phyloP scores from a whole-genome alignment of 2,329 filamentous ascomycete genomes.

The Ophiocordyceps camponoti-rufipedis region DNA sequence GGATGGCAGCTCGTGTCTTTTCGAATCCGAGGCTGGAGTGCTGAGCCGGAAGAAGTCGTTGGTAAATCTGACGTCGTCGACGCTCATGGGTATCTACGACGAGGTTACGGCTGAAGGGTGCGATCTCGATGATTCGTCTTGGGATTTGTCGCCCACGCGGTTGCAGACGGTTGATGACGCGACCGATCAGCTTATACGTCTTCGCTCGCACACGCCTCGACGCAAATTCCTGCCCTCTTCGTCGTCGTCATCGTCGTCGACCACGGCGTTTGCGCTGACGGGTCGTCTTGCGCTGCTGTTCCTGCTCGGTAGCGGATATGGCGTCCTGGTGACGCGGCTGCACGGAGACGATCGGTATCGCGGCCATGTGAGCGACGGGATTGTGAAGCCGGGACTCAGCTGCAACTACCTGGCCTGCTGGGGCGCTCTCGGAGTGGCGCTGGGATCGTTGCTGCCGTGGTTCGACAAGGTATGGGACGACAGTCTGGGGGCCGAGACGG shows the following conservation, averaged over 20 bases:
- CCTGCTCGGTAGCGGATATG: conserved; percentile 65
- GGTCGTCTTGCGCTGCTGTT: conserved; percentile 43
- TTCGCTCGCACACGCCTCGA: conserved; percentile 15
- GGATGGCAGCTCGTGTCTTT: conserved; percentile 18
- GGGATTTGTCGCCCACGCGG: conserved; percentile 60
- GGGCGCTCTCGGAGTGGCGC: conserved; percentile 58
- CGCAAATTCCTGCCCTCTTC: conserved; percentile 11
- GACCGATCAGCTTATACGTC: conserved; percentile 24
- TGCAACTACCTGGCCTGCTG: conserved; percentile 63
- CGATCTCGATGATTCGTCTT: conserved; percentile 46
- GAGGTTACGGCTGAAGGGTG: conserved; percentile 33
- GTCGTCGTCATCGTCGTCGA: conserved; percentile 19
- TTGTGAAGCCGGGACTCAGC: conserved; percentile 23
- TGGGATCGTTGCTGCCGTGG: conserved; percentile 71
- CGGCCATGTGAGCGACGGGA: conserved; percentile 34
- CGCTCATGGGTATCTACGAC: conserved; percentile 81
- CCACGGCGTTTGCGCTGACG: conserved; percentile 32
- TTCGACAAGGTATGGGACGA: conserved; percentile 61
- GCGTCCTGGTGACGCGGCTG: conserved; percentile 61
- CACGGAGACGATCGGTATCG: conserved; percentile 48
- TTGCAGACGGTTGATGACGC: conserved; percentile 27
- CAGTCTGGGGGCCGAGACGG: conserved; percentile 19
- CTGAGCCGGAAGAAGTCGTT: conserved; percentile 58
- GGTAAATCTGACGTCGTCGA: conserved; percentile 74
- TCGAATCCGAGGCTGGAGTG: conserved; percentile 14